Conservation (phyloP, 306 rosid genomes). For the Boehmeria nivea region DNA sequence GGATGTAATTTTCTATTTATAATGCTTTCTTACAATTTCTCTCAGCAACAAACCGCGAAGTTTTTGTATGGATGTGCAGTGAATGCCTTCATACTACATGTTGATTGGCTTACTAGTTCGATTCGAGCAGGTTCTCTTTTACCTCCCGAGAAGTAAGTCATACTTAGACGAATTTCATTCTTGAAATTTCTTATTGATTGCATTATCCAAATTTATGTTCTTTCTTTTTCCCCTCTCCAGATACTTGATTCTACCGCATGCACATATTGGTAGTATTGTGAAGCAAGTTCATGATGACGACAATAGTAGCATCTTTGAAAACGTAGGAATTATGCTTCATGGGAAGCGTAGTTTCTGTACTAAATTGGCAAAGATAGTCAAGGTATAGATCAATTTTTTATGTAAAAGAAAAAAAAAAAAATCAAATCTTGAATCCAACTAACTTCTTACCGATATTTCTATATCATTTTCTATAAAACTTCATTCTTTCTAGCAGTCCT, state of each 20-base stretch:
- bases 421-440: conserved; percentile 3
- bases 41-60: conserved; percentile 74
- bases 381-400: conserved; percentile 36
- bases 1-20: background rate
- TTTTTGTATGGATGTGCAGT: conserved; percentile 89
- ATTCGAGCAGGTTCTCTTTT: conserved; percentile 54
- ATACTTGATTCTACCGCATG: conserved; percentile 56
- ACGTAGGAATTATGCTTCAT: conserved; percentile 75
- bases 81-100: conserved; percentile 60
- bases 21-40: conserved; percentile 22
- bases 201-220: conserved; percentile 7
- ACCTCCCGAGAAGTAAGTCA: conserved; percentile 69
- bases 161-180: conserved; percentile 15
- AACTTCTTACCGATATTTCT: background rate
- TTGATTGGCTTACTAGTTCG: conserved; percentile 69
- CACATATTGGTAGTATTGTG: conserved; percentile 32
- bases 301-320: conserved; percentile 45
- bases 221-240: conserved; percentile 24
- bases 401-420: too few species aligned
- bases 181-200: conserved; percentile 9
- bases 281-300: conserved; percentile 22
- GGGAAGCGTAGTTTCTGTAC: conserved; percentile 73
- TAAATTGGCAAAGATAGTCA: conserved; percentile 52
- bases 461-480: too few species aligned
- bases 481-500: too few species aligned